Base-by-base conservation (phyloP, 148 eudicot species). In the Vaccinium macrocarpon region DNA sequence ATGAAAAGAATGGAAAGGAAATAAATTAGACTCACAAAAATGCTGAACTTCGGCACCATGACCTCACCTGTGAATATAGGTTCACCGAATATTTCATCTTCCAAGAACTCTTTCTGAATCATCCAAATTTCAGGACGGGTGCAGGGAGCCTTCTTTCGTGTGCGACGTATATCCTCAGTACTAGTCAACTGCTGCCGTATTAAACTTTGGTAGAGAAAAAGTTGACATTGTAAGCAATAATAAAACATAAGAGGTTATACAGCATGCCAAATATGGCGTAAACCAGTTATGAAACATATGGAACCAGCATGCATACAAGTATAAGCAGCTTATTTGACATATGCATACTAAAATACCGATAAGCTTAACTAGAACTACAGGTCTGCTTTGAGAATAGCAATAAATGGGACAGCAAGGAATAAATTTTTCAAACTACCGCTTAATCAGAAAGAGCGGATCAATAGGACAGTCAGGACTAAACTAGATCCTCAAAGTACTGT, bases 101-200 rank as follows among this genome's bases (percentile, higher is more conserved):
- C 94, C 93, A 91, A 85, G 84, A 88, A 84, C 83, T 93, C 95
- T 52, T 91, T 94, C 88, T 91, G 92, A 79, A 97, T 92, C 91
- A 91, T 80, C 90, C 94, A 93, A 75, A 95, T 93, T 89, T 95
- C 99, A 90, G 91, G 84, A 59, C 82, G 91, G 48, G 98, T 93
- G 85, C 98, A 97, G 51, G 99, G 98, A 91, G 98, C 99, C 86
- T 95, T 97, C 93, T 95, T 93, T 72, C 98, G 87, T 85, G 92
- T 84, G 46, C 99, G 96, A 10, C 99, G 97, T 88, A 97, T 94
- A 70, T 94, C 98, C 85, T 92, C 98, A 35, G 97, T 90, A 87
- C 83, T 87, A 51, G 90, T 90, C 89, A 97, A 87, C 79, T 97
- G 99, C 74, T 92, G 93, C n/a, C 99, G 90, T 89, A 97, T 97